Evolutionary conservation across 192 early-diverging fungal species (phyloP).

Genomic region (Backusella parvicylindrica): DNA sequence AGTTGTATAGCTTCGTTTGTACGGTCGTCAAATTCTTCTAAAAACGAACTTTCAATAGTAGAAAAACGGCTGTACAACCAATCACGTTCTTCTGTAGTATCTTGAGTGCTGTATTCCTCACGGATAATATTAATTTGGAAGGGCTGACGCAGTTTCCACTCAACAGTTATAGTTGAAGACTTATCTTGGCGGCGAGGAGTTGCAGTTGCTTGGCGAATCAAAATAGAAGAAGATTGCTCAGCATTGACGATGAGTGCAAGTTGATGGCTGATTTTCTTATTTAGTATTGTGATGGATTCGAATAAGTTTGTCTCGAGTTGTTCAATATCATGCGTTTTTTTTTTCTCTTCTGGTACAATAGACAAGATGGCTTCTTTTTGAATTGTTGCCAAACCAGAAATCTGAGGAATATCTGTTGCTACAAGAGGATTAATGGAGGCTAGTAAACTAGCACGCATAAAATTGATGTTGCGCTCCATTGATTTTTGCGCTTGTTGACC

Average conservation of each 20-base stretch:
- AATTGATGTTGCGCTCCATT: constrained; percentile 11
- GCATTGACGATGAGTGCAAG: constrained; percentile 23
- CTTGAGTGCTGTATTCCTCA: not conserved
- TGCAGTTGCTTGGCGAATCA: constrained; percentile 15
- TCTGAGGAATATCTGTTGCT: constrained; percentile 6
- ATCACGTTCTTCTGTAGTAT: not conserved
- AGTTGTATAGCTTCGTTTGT: not conserved
- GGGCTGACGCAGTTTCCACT: constrained; percentile 13
- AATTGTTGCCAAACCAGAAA: not conserved
- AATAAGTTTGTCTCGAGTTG: not conserved
- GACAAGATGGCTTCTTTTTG: not conserved
- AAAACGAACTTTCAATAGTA: not conserved
- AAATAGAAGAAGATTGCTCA: constrained; percentile 9
- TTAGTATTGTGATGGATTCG: constrained; percentile 3
- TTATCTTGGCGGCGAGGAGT: not conserved
- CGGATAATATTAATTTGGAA: constrained; percentile 12
- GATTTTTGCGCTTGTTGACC: constrained; percentile 3
- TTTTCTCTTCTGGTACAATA: not conserved
- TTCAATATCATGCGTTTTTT: not conserved
- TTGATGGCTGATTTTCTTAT: constrained; percentile 19
- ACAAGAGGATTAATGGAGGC: constrained; percentile 21
- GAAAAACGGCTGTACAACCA: not conserved
- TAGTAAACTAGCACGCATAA: constrained; percentile 20
- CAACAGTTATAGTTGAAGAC: not conserved
- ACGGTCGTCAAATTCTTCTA: constrained; percentile 4